Evolutionary conservation across 2,329 filamentous ascomycete species (phyloP).

Genomic region (Helotiales sp.): DNA sequence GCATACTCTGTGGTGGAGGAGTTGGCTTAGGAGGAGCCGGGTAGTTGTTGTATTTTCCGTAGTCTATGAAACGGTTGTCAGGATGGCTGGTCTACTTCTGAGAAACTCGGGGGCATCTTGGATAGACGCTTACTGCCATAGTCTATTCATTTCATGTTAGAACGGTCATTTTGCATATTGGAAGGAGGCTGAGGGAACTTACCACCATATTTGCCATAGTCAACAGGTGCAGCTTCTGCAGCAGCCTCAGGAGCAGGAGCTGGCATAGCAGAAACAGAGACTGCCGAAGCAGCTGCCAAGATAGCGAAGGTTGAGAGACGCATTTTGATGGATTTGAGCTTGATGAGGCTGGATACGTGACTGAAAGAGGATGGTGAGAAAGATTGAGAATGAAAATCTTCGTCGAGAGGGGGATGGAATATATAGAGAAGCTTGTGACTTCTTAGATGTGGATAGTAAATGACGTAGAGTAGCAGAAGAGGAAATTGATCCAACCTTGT

Average conservation of each 20-base stretch:
- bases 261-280: constrained; percentile 27
- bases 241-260: constrained; percentile 16
- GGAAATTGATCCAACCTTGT: not conserved
- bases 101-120: not conserved
- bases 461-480: not conserved
- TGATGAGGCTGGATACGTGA: not conserved
- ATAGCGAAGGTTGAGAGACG: constrained; percentile 20
- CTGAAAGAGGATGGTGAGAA: not conserved
- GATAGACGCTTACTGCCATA: constrained; percentile 16
- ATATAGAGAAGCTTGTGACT: constrained; percentile 2
- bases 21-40: not conserved
- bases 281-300: constrained; percentile 29
- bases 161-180: not conserved
- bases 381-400: not conserved
- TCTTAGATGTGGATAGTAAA: not conserved
- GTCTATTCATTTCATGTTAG: not conserved
- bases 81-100: not conserved
- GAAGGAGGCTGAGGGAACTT: not conserved
- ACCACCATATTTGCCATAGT: constrained; percentile 27
- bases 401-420: not conserved
- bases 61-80: constrained; percentile 8
- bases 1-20: not conserved
- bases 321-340: not conserved
- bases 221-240: constrained; percentile 11
- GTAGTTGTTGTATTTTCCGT: constrained; percentile 20